Evolutionary conservation across 1,284 basidiomycete species (phyloP).

Genomic region (Ganoderma multipileum): DNA sequence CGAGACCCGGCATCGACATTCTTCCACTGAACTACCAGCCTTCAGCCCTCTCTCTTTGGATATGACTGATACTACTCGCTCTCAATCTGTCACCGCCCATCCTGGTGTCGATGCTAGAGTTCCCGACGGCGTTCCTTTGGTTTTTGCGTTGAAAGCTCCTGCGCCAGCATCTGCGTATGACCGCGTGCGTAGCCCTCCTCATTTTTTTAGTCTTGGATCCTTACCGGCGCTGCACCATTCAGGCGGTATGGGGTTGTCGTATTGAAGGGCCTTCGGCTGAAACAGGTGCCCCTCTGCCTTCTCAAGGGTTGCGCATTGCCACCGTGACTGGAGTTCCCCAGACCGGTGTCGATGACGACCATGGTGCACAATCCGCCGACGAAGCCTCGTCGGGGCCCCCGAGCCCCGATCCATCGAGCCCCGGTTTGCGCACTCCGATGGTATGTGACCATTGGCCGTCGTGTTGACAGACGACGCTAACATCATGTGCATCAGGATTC

Average conservation of each 20-base stretch:
- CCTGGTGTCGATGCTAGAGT: not conserved
- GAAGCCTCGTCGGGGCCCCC: not conserved
- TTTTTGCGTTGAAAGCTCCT: not conserved
- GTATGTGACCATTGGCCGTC: not conserved
- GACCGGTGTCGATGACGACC: not conserved
- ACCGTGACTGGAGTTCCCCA: not conserved
- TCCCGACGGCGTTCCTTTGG: not conserved
- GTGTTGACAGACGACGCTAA: not conserved
- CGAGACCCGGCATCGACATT: not conserved
- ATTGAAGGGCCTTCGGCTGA: not conserved
- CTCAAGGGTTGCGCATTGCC: not conserved
- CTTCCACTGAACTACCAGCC: not conserved
- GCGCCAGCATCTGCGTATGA: not conserved
- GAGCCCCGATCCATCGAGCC: not conserved
- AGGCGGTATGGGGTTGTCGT: not conserved
- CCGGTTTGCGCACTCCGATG: not conserved
- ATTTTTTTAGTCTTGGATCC: not conserved
- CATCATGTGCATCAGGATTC: not conserved
- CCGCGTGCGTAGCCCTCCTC: not conserved
- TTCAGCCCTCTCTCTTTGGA: not conserved
- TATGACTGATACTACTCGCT: not conserved
- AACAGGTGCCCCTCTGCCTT: not conserved
- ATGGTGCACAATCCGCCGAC: not conserved
- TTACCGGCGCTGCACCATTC: not conserved
- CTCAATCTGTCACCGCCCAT: not conserved